These are phyloP conservation scores for Babesia bigemina DNA, from an alignment of 169 alveolate genomes.

Conservation along the genomic window DNA sequence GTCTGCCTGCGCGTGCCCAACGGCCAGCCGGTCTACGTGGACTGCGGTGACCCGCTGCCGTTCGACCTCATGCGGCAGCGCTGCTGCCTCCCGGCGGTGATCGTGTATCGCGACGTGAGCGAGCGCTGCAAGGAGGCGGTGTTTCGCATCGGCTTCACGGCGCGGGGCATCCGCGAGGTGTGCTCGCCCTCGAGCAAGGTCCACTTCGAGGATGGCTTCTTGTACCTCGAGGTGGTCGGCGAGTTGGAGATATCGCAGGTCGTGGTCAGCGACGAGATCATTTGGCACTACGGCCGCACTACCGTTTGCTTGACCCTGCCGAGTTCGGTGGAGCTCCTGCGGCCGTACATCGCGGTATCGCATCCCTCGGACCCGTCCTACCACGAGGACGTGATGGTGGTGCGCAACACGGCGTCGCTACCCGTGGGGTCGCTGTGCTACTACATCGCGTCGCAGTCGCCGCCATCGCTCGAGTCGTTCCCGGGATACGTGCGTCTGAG, in stretches of 20 bases:
- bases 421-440: not conserved
- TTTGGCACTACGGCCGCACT: conserved; percentile 27
- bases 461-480: not conserved
- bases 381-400: conserved; percentile 5
- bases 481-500: not conserved
- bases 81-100: not conserved
- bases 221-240: conserved; percentile 11
- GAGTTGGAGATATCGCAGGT: conserved; percentile 15
- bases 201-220: conserved; percentile 15
- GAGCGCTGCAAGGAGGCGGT: conserved; percentile 1
- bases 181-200: conserved; percentile 34
- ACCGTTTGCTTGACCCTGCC: conserved; percentile 19
- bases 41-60: not conserved
- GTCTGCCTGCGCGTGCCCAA: not conserved
- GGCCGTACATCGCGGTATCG: conserved; percentile 10
- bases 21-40: conserved; percentile 10
- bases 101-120: not conserved
- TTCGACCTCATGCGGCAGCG: conserved; percentile 22
- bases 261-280: conserved; percentile 9
- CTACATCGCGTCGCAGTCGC: not conserved
- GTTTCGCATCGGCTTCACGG: conserved; percentile 27
- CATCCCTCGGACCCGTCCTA: conserved; percentile 7
- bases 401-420: not conserved
- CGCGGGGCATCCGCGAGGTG: conserved; percentile 11
- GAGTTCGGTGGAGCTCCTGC: conserved; percentile 8